A percentile compares a stretch with the other conserved stretches of the same genome.
Evolutionary conservation across 1,284 basidiomycete species (phyloP).

Genomic region (Hypsizygus ulmarius): DNA sequence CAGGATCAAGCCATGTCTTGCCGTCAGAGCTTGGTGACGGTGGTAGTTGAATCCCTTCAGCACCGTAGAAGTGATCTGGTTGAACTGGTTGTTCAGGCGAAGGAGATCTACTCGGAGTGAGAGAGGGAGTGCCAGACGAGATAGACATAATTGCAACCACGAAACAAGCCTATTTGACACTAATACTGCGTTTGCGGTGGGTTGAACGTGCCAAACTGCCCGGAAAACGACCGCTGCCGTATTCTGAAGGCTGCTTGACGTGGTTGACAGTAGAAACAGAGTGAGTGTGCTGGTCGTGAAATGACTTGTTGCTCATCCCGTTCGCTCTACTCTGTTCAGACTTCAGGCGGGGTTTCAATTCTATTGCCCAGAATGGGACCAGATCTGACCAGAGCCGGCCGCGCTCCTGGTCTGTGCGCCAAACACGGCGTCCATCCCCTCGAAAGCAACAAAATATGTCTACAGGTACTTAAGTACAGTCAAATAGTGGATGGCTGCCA

Average conservation of each 20-base stretch:
- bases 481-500: too few relatives aligned
- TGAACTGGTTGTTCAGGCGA: slow-evolving; percentile 56
- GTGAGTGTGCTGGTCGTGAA: slow-evolving; percentile 12
- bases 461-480: too few relatives aligned
- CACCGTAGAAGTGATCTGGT: slow-evolving; percentile 79
- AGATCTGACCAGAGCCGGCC: slow-evolving; percentile 18
- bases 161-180: slow-evolving; percentile 5
- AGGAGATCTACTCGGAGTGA: slow-evolving; percentile 54
- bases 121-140: slow-evolving; percentile 42
- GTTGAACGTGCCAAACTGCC: slow-evolving; percentile 9
- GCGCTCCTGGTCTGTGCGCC: slow-evolving; percentile 28
- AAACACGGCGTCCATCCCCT: not conserved
- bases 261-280: slow-evolving; percentile 8
- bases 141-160: slow-evolving; percentile 25
- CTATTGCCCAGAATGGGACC: slow-evolving; percentile 25
- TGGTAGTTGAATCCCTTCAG: slow-evolving; percentile 48
- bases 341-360: slow-evolving; percentile 30
- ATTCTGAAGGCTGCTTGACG: not conserved
- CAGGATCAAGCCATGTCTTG: slow-evolving; percentile 67
- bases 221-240: slow-evolving; percentile 1
- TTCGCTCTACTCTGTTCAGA: slow-evolving; percentile 17
- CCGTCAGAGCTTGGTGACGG: slow-evolving; percentile 59
- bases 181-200: slow-evolving; percentile 2
- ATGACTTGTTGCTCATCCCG: slow-evolving; percentile 15
- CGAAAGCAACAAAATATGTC: too few relatives aligned